phyloP scores from a whole-genome alignment of 2,329 filamentous ascomycete species.

The Sporothrix luriei region DNA sequence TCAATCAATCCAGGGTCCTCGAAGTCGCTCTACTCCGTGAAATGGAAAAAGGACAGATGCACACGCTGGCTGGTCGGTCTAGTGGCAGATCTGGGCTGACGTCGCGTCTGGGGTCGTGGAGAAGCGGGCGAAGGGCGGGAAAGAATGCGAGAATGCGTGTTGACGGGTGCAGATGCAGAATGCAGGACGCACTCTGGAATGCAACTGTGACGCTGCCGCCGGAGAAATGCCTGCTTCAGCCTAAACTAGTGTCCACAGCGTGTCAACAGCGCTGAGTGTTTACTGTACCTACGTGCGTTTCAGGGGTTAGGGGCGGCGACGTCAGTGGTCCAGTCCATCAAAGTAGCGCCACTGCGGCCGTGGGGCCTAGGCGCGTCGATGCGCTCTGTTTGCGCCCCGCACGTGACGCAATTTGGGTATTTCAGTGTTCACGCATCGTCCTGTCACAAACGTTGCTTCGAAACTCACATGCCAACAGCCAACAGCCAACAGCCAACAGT shows the following conservation, averaged over 20 bases:
- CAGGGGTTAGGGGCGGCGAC: constrained; percentile 15
- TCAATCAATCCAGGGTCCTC: not conserved
- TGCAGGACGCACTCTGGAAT: constrained; percentile 13
- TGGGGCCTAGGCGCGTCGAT: constrained; percentile 2
- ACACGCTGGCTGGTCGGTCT: not conserved
- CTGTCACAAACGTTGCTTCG: not conserved
- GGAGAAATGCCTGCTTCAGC: constrained; percentile 22
- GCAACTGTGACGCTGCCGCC: constrained; percentile 15
- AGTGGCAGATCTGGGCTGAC: not conserved
- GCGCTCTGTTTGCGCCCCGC: not conserved
- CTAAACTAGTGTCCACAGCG: constrained; percentile 16
- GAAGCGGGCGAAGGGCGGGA: not conserved
- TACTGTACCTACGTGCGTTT: not conserved
- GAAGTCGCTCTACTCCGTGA: not conserved
- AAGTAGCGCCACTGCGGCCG: not conserved
- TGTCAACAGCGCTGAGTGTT: no score
- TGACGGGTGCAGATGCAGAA: not conserved
- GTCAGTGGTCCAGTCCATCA: constrained; percentile 20
- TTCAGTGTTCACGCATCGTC: not conserved
- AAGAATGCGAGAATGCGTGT: not conserved
- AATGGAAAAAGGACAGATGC: not conserved
- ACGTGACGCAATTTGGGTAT: not conserved
- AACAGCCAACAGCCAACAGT: no score
- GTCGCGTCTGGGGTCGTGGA: constrained; percentile 1
- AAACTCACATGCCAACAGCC: not conserved